Percentiles rank a stretch among this genome's conserved stretches.
These are phyloP conservation scores for Penicillium soppii DNA, from an alignment of 495 filamentous ascomycete genomes.

Conservation along the genomic window DNA sequence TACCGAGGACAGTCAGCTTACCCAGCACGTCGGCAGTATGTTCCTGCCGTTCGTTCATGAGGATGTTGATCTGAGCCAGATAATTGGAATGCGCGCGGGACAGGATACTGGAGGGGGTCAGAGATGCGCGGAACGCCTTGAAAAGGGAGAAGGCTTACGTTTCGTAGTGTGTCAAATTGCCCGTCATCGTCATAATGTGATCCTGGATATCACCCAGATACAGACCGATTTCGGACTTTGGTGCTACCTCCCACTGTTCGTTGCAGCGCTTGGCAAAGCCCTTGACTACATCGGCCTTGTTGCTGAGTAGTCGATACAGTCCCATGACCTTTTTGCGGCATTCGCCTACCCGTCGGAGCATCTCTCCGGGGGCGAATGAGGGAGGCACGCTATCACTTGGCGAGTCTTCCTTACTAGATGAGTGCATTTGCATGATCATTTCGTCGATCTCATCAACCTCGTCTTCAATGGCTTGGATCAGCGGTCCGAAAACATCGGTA, in stretches of 20 bases:
- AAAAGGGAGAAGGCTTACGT: slow-evolving; percentile 57
- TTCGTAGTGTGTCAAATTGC: slow-evolving; percentile 92
- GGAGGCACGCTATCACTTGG: slow-evolving; percentile 26
- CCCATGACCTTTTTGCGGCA: slow-evolving; percentile 97
- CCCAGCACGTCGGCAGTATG: slow-evolving; percentile 92
- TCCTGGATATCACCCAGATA: slow-evolving; percentile 98
- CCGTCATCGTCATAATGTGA: slow-evolving; percentile 97
- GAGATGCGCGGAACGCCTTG: not conserved
- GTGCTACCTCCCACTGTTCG: slow-evolving; percentile 96
- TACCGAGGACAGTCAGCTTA: slow-evolving; percentile 92
- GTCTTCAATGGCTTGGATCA: slow-evolving; percentile 84
- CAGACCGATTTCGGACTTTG: slow-evolving; percentile 88
- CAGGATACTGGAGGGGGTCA: slow-evolving; percentile 62
- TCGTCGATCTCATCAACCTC: slow-evolving; percentile 91
- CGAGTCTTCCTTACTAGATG: slow-evolving; percentile 42
- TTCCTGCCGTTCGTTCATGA: slow-evolving; percentile 96
- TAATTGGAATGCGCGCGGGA: slow-evolving; percentile 94
- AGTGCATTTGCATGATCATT: slow-evolving; percentile 74
- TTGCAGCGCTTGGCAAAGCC: slow-evolving; percentile 99
- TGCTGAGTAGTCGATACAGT: slow-evolving; percentile 86
- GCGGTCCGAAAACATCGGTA: slow-evolving; percentile 88
- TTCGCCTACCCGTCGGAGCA: slow-evolving; percentile 87
- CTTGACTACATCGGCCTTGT: slow-evolving; percentile 98
- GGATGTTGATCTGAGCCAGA: slow-evolving; percentile 89
- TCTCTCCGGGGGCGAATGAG: slow-evolving; percentile 67